A percentile compares a stretch with the other conserved stretches of the same genome.
phyloP scores from a whole-genome alignment of 345 rosid species.

The Sisymbrium altissimum region DNA sequence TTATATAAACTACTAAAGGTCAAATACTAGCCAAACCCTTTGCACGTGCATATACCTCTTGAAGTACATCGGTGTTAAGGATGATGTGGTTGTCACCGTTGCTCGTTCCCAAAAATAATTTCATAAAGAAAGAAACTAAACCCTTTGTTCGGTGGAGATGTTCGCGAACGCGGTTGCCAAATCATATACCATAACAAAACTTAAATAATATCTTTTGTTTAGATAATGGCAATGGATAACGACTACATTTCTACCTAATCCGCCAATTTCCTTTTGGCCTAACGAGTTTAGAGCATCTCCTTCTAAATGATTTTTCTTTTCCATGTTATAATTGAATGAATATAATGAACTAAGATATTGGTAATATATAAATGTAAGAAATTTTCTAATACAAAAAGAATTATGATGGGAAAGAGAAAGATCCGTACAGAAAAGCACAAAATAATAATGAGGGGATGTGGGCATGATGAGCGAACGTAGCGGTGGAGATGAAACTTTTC shows the following conservation, averaged over 20 bases:
- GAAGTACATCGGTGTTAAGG: neutral
- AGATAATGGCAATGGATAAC: neutral
- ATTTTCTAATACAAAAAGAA: neutral
- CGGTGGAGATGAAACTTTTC: neutral
- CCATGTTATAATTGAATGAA: neutral
- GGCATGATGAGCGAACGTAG: conserved; percentile 15
- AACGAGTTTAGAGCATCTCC: neutral
- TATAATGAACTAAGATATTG: conserved; percentile 3
- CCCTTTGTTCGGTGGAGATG: neutral
- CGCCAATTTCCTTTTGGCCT: neutral
- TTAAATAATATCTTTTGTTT: neutral
- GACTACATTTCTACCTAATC: conserved; percentile 9
- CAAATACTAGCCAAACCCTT: neutral
- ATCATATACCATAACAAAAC: neutral
- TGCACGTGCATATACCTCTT: neutral
- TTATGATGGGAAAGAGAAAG: conserved; percentile 1
- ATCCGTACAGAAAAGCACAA: conserved; percentile 14
- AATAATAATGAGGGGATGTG: conserved; percentile 7
- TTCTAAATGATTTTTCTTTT: neutral
- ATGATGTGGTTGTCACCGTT: neutral
- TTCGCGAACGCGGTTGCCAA: neutral
- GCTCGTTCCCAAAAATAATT: neutral
- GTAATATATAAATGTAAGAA: neutral
- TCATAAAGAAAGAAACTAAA: neutral
- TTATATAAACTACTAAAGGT: neutral